phyloP scores from a whole-genome alignment of 2,329 filamentous ascomycete species.

The Aspergillus carbonarius region DNA sequence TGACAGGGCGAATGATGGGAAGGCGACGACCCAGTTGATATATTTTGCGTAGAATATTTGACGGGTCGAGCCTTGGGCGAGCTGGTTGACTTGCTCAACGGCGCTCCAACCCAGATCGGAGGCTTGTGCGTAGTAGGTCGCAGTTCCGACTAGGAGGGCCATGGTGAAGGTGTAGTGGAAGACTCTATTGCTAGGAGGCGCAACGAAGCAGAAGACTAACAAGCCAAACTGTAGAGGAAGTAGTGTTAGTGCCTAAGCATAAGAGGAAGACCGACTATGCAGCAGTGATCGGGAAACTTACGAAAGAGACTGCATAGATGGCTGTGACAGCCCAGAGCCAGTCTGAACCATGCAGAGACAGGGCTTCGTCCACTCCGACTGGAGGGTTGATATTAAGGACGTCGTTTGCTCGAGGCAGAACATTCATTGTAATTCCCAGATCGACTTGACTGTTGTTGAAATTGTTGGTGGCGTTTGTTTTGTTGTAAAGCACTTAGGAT shows the following conservation, averaged over 20 bases:
- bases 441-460: too few species aligned
- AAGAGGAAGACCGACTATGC: background rate
- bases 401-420: conserved; percentile 40
- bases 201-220: conserved; percentile 43
- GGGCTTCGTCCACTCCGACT: conserved; percentile 35
- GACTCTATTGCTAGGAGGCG: conserved; percentile 51
- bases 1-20: conserved; percentile 48
- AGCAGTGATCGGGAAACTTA: conserved; percentile 26
- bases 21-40: conserved; percentile 55
- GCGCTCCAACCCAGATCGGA: conserved; percentile 50
- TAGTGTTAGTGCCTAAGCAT: background rate
- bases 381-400: conserved; percentile 52
- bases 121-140: conserved; percentile 55
- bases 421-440: too few species aligned
- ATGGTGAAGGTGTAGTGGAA: conserved; percentile 59
- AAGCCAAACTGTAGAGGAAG: conserved; percentile 39
- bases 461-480: too few species aligned
- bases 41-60: conserved; percentile 59
- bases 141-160: conserved; percentile 50
- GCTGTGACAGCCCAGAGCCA: conserved; percentile 59
- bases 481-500: too few species aligned
- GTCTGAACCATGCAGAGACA: conserved; percentile 51
- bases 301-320: conserved; percentile 50
- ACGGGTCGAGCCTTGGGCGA: conserved; percentile 29
- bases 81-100: conserved; percentile 26